Percentiles rank a stretch among this genome's conserved stretches.
Conservation (phyloP, 192 early-diverging fungal genomes). For the Podila clonocystis region DNA sequence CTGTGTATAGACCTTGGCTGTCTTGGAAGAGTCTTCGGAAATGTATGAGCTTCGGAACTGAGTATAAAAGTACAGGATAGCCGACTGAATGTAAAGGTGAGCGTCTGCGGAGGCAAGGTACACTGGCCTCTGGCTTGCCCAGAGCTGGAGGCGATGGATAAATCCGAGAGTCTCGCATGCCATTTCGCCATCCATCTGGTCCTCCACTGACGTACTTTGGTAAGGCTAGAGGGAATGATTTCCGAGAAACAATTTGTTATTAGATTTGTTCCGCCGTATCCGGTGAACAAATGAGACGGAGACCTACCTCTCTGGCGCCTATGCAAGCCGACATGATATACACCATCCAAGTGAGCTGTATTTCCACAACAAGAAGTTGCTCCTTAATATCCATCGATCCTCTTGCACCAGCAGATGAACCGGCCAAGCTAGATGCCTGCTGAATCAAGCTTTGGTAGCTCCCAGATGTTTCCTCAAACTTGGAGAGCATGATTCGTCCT, state of each 20-base stretch:
- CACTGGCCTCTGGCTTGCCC: constrained; percentile 54
- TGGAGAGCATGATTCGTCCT: constrained; percentile 23
- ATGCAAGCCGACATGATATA: constrained; percentile 78
- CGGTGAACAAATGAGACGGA: background rate
- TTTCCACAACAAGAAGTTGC: constrained; percentile 32
- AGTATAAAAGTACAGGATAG: constrained; percentile 81
- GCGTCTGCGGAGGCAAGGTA: constrained; percentile 44
- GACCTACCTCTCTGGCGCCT: constrained; percentile 65
- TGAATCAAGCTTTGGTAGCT: constrained; percentile 35
- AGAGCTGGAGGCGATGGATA: constrained; percentile 73
- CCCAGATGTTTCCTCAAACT: constrained; percentile 12
- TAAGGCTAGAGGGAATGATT: constrained; percentile 46
- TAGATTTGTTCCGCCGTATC: background rate
- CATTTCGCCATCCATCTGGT: constrained; percentile 80
- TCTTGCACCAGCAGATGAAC: background rate
- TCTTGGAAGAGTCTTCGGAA: constrained; percentile 69
- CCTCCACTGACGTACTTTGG: constrained; percentile 81
- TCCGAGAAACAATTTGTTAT: background rate
- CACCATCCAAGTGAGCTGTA: constrained; percentile 81
- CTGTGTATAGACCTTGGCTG: constrained; percentile 72
- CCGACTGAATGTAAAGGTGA: constrained; percentile 54
- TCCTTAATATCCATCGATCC: constrained; percentile 37
- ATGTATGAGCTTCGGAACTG: constrained; percentile 84
- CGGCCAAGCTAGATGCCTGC: constrained; percentile 12
- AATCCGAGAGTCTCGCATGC: constrained; percentile 73